phyloP scores from a whole-genome alignment of 371 early-diverging fungal species.

The Mucor irregularis region DNA sequence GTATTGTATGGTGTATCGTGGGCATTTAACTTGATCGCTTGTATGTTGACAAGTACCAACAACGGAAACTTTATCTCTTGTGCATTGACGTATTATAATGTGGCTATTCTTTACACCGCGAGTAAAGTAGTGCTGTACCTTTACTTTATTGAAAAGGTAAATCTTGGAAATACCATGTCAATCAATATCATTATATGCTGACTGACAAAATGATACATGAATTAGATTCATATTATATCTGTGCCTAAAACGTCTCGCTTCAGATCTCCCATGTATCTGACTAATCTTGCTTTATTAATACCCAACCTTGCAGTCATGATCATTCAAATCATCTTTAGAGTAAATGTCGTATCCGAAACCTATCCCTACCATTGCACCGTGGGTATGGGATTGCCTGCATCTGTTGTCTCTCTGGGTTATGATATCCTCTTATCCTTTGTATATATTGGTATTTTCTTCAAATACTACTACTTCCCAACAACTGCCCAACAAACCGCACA shows the following conservation, averaged over 20 bases:
- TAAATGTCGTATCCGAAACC: slow-evolving; percentile 19
- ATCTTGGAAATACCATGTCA: too few species aligned
- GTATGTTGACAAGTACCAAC: slow-evolving; percentile 56
- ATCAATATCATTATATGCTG: too few species aligned
- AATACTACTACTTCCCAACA: slow-evolving; percentile 41
- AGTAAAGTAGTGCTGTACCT: slow-evolving; percentile 51
- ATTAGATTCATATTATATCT: slow-evolving; percentile 49
- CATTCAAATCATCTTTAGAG: slow-evolving; percentile 42
- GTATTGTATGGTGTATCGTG: slow-evolving; percentile 45
- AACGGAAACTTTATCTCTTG: slow-evolving; percentile 56
- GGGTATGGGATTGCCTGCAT: slow-evolving; percentile 43
- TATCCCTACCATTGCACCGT: slow-evolving; percentile 48
- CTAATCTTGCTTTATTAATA: slow-evolving; percentile 41
- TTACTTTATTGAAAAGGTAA: slow-evolving; percentile 61
- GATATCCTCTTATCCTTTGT: slow-evolving; percentile 41
- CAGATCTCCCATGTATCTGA: slow-evolving; percentile 42
- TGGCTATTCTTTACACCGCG: slow-evolving; percentile 39
- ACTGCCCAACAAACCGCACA: slow-evolving; percentile 33
- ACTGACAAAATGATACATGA: too few species aligned
- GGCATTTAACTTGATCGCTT: slow-evolving; percentile 52
- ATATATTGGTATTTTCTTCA: slow-evolving; percentile 45
- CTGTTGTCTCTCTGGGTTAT: slow-evolving; percentile 48
- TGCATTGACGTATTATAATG: slow-evolving; percentile 44
- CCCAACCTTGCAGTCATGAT: slow-evolving; percentile 45
- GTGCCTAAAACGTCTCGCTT: slow-evolving; percentile 41